Evolutionary conservation across 2,329 filamentous ascomycete species (phyloP).

Genomic region (Penicillium sp.): DNA sequence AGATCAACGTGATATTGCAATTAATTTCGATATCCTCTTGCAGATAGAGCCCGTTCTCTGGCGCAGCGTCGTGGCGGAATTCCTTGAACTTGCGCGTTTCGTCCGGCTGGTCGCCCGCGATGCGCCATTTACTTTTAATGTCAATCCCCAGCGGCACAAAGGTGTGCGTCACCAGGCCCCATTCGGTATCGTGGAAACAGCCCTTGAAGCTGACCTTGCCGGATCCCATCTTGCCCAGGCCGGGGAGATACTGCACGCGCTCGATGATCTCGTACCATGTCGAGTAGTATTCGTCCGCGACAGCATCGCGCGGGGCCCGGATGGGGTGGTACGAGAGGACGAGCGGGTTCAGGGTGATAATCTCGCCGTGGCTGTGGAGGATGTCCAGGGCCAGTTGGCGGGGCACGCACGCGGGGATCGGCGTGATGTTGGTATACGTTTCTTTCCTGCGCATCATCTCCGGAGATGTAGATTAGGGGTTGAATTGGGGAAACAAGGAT

Average conservation of each 20-base stretch:
- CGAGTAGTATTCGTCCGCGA: constrained; percentile 70
- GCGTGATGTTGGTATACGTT: constrained; percentile 68
- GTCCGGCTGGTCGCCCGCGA: constrained; percentile 71
- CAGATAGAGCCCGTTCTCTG: constrained; percentile 71
- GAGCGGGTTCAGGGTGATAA: constrained; percentile 87
- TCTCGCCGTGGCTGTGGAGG: constrained; percentile 75
- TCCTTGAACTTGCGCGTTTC: constrained; percentile 63
- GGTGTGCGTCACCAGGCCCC: constrained; percentile 77
- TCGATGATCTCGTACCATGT: constrained; percentile 81
- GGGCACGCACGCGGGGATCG: constrained; percentile 68
- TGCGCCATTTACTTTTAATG: constrained; percentile 74
- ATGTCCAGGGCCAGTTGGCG: constrained; percentile 72
- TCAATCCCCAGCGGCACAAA: constrained; percentile 82
- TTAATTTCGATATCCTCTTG: constrained; percentile 83
- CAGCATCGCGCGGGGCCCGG: constrained; percentile 65
- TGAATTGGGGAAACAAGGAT: background rate
- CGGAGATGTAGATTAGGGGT: background rate
- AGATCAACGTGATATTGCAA: constrained; percentile 74
- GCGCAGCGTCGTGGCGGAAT: constrained; percentile 62
- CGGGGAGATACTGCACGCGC: constrained; percentile 73
- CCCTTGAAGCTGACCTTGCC: constrained; percentile 76
- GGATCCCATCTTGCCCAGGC: constrained; percentile 55
- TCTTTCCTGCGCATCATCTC: constrained; percentile 26
- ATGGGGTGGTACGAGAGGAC: constrained; percentile 72
- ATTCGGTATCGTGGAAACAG: constrained; percentile 73